Evolutionary conservation across 805 yeast species (phyloP).

Genomic region (Phaffomyces antillensis): DNA sequence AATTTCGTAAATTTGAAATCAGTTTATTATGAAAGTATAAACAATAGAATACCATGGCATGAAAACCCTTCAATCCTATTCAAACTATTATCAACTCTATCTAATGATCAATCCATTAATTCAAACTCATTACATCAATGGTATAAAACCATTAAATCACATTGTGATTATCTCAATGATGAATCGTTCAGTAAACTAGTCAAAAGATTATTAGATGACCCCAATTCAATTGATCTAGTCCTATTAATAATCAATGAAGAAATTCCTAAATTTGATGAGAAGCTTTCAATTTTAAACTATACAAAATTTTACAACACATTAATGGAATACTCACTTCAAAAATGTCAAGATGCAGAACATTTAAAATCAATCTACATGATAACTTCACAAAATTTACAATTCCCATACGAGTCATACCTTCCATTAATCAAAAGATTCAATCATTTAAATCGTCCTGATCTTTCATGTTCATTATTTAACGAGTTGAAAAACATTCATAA

Average conservation of each 20-base stretch:
- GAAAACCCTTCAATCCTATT: constrained; percentile 18
- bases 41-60: constrained; percentile 39
- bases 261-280: constrained; percentile 24
- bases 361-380: constrained; percentile 55
- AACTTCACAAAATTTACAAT: constrained; percentile 44
- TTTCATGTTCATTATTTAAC: constrained; percentile 56
- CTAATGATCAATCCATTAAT: constrained; percentile 22
- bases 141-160: constrained; percentile 37
- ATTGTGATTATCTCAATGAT: constrained; percentile 31
- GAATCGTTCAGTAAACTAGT: constrained; percentile 33
- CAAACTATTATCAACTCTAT: constrained; percentile 23
- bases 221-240: constrained; percentile 32
- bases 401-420: constrained; percentile 53
- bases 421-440: constrained; percentile 55
- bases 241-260: constrained; percentile 37
- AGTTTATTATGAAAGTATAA: constrained; percentile 29
- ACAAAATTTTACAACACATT: constrained; percentile 36
- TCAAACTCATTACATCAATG: constrained; percentile 24
- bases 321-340: constrained; percentile 35
- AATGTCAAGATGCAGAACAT: constrained; percentile 31
- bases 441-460: constrained; percentile 44
- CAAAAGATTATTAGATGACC: constrained; percentile 26
- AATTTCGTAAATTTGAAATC: constrained; percentile 11
- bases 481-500: constrained; percentile 50
- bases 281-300: constrained; percentile 19